Evolutionary conservation across 78 protist species (phyloP), one percentile per base, ranked within the genome.

Genomic region (Chrysochromulina parva): DNA sequence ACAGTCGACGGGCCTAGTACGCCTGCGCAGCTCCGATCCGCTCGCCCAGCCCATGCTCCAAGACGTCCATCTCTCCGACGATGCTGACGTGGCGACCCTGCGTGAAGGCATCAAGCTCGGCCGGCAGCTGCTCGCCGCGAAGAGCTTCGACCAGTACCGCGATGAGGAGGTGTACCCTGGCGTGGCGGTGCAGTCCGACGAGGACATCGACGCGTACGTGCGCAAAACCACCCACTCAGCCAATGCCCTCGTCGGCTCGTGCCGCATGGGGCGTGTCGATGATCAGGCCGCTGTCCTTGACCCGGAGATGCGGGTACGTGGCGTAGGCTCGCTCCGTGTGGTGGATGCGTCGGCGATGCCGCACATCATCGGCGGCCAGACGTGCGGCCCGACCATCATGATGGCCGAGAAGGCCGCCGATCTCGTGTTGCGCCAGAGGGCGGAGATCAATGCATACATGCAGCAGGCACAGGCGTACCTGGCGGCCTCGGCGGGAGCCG

Each of bases 221-320:
- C 65, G 67, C 50, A 0, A 4, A 4, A 14, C 69, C 28, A 28
- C 57, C 24, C 88, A 82, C 67, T 28, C 88, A 22, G 88, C 88
- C 2, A 82, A 82, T 55, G 88, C 88, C 17, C 69, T 82, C 53
- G 22, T 24, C 65, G 6, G 58, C 10, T 38, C 69, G 26, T 53
- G 69, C 88, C 10, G 57, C 7, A 82, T 82, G 88, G 88, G 88
- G 38, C 7, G 2, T 3, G 24, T 9, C 28, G 0, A 1, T n/a
- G 88, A 82, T 67, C 88, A 66, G 24, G 1, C 14, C 14, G 88
- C 88, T 3, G 88, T 82, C 54, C 54, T 82, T 13, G 88, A 82
- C 88, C 16, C 69, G 54, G 22, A 82, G 69, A 20, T 57, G 19
- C 20, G 67, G 19, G 67, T 26, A 54, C 88, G 67, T 24, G 54